Conservation (phyloP, 148 eudicot species). For the Bassia scoparia region DNA sequence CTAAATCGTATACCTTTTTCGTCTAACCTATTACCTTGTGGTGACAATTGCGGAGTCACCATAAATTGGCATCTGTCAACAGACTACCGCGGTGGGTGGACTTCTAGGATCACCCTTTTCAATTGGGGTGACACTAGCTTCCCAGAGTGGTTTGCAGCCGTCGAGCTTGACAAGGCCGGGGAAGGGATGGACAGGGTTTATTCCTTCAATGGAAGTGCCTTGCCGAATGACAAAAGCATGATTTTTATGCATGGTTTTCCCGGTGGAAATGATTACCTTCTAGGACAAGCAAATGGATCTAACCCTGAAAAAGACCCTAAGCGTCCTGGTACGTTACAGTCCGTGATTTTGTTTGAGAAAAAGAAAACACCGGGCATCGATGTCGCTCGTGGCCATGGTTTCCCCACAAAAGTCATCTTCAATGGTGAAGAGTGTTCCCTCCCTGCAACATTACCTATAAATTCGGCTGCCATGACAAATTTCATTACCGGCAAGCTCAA, state of each 20-base stretch:
- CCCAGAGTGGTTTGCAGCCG: conserved; percentile 54
- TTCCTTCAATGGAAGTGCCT: conserved; percentile 43
- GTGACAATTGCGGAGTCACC: conserved; percentile 66
- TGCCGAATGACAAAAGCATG: conserved; percentile 19
- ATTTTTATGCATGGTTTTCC: conserved; percentile 42
- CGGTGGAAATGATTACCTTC: conserved; percentile 35
- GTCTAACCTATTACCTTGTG: conserved; percentile 55
- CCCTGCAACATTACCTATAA: conserved; percentile 37
- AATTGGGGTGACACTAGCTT: conserved; percentile 50
- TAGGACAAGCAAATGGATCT: conserved; percentile 31
- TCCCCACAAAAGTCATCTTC: conserved; percentile 49
- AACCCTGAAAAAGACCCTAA: conserved; percentile 43
- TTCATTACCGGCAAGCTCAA: background rate
- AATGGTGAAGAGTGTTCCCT: conserved; percentile 59
- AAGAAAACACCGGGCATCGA: conserved; percentile 46
- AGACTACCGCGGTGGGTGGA: conserved; percentile 54
- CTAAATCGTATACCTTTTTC: conserved; percentile 23
- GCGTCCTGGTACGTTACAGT: conserved; percentile 48
- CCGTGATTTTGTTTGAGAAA: conserved; percentile 50
- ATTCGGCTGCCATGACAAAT: background rate
- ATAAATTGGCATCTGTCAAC: conserved; percentile 67
- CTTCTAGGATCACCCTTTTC: conserved; percentile 53
- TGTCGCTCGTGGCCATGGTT: conserved; percentile 46
- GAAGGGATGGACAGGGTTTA: conserved; percentile 41
- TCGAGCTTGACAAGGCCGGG: conserved; percentile 40